These are phyloP conservation scores for Acacia concinna DNA, from an alignment of 331 rosid species.

Conservation along the genomic window DNA sequence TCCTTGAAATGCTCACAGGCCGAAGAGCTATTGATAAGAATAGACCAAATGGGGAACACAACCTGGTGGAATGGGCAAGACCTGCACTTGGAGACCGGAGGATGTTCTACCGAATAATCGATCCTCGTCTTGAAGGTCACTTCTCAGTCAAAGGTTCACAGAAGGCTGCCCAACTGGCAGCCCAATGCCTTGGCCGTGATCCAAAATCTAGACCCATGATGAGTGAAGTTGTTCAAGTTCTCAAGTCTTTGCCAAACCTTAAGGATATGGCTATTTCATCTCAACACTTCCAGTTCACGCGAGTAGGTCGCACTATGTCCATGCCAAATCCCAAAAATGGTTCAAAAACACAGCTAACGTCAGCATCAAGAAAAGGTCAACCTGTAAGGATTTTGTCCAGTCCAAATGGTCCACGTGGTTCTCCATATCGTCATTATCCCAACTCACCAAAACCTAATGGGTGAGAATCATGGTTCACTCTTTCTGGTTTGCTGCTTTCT, in stretches of 20 bases:
- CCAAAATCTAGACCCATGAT: slow-evolving; percentile 87
- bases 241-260: slow-evolving; percentile 76
- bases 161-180: slow-evolving; percentile 69
- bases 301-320: slow-evolving; percentile 60
- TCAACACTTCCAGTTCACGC: slow-evolving; percentile 60
- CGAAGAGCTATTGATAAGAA: slow-evolving; percentile 84
- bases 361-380: slow-evolving; percentile 65
- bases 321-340: slow-evolving; percentile 58
- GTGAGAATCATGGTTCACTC: slow-evolving; percentile 27
- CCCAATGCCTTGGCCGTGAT: slow-evolving; percentile 85
- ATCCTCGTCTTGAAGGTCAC: slow-evolving; percentile 93
- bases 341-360: slow-evolving; percentile 53
- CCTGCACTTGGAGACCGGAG: slow-evolving; percentile 77
- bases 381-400: slow-evolving; percentile 64
- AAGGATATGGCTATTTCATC: slow-evolving; percentile 92
- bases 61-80: slow-evolving; percentile 87
- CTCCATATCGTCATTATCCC: slow-evolving; percentile 50
- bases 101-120: slow-evolving; percentile 73
- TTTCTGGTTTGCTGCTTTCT: slow-evolving; percentile 27
- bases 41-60: slow-evolving; percentile 94
- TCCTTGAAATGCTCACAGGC: slow-evolving; percentile 90
- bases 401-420: slow-evolving; percentile 60
- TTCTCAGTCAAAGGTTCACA: slow-evolving; percentile 88
- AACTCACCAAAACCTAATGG: slow-evolving; percentile 60
- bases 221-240: slow-evolving; percentile 74